Percentiles rank a stretch among this genome's conserved stretches.
These are phyloP conservation scores for Thielaviopsis populi DNA, from an alignment of 2,329 filamentous ascomycete species.

Conservation along the genomic window DNA sequence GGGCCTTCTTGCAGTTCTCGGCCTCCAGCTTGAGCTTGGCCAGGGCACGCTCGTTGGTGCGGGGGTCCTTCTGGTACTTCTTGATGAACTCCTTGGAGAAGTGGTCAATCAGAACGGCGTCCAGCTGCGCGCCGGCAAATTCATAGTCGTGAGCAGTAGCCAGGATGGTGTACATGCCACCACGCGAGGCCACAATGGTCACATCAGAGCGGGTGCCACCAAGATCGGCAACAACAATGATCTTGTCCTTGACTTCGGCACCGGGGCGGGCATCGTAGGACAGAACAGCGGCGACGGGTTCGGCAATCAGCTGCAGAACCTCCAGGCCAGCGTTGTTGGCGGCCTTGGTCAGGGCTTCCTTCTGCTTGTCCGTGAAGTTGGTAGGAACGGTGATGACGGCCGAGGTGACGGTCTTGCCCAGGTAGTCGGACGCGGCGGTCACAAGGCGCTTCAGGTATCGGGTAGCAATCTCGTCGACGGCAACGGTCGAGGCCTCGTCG, in stretches of 20 bases:
- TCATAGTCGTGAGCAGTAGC: constrained; percentile 94
- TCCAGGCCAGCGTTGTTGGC: constrained; percentile 72
- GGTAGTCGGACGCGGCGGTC: constrained; percentile 73
- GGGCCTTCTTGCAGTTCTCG: constrained; percentile 80
- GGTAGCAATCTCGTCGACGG: constrained; percentile 67
- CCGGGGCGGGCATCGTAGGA: constrained; percentile 82
- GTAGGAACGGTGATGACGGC: constrained; percentile 89
- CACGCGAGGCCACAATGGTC: constrained; percentile 75
- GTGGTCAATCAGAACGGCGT: constrained; percentile 85
- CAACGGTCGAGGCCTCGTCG: constrained; percentile 43
- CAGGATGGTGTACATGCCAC: constrained; percentile 90
- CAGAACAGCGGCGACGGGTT: constrained; percentile 76
- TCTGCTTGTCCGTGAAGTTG: constrained; percentile 80
- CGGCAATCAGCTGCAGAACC: constrained; percentile 80
- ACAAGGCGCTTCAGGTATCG: constrained; percentile 73
- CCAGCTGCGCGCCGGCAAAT: constrained; percentile 69
- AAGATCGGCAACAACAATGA: constrained; percentile 78
- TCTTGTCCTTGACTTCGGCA: constrained; percentile 64
- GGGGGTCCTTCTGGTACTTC: constrained; percentile 82
- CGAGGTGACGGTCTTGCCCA: constrained; percentile 87
- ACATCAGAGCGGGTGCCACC: constrained; percentile 89
- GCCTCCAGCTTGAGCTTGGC: constrained; percentile 88
- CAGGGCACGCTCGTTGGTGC: constrained; percentile 62
- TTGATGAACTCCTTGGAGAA: constrained; percentile 98
- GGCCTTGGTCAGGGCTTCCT: constrained; percentile 60